A percentile compares a stretch with the other conserved stretches of the same genome.
Evolutionary conservation across 495 filamentous ascomycete genomes (phyloP).

Genomic region (Poronia punctata): DNA sequence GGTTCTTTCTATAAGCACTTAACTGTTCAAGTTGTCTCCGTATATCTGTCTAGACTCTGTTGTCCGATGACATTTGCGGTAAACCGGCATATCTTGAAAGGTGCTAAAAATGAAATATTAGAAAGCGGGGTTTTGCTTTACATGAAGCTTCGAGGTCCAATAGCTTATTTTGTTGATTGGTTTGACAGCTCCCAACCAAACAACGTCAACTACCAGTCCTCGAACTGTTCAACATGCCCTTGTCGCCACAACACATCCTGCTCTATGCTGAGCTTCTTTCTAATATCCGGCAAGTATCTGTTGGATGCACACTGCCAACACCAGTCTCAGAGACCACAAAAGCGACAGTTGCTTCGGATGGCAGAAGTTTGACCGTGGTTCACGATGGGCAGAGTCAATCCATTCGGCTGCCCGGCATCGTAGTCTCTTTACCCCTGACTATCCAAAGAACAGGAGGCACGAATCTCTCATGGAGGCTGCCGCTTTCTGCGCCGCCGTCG

Average conservation of each 20-base stretch:
- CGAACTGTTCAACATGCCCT: constrained; percentile 21
- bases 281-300: constrained; percentile 78
- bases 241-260: constrained; percentile 25
- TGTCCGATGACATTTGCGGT: too few species aligned
- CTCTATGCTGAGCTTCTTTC: constrained; percentile 83
- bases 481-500: constrained; percentile 27
- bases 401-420: constrained; percentile 60
- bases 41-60: too few species aligned
- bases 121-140: too few species aligned
- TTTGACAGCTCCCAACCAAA: too few species aligned
- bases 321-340: constrained; percentile 38
- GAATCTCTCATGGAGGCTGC: constrained; percentile 65
- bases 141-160: too few species aligned
- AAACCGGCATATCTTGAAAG: too few species aligned
- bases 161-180: too few species aligned
- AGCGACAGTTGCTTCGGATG: constrained; percentile 43
- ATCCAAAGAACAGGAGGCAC: constrained; percentile 26
- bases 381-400: constrained; percentile 49
- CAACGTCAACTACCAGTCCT: too few species aligned
- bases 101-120: too few species aligned
- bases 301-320: constrained; percentile 60
- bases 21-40: too few species aligned
- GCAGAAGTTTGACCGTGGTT: constrained; percentile 40
- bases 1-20: too few species aligned
- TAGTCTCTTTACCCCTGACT: constrained; percentile 34